phyloP scores from a whole-genome alignment of 805 yeast species.

The Lipomyces anomalus region DNA sequence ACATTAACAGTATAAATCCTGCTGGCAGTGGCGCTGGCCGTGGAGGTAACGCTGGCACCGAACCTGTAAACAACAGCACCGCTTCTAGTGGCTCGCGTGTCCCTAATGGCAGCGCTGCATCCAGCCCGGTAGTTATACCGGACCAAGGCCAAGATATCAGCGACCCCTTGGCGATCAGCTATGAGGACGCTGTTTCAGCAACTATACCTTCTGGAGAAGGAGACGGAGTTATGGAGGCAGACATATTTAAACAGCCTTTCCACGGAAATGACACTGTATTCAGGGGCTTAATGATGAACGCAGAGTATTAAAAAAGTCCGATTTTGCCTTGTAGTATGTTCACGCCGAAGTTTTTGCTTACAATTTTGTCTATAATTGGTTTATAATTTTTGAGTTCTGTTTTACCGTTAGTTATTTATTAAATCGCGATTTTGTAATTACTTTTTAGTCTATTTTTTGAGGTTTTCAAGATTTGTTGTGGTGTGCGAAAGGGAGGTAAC shows the following conservation, averaged over 20 bases:
- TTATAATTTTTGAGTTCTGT: no score
- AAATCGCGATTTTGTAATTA: no score
- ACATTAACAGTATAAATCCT: background rate
- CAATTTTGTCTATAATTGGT: no score
- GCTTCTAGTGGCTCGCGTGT: background rate
- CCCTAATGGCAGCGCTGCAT: background rate
- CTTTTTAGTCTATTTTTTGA: no score
- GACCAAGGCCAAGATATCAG: background rate
- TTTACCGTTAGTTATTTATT: no score
- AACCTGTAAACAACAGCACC: slow-evolving; percentile 13
- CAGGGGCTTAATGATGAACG: slow-evolving; percentile 24
- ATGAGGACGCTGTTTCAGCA: background rate
- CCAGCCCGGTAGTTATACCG: slow-evolving; percentile 2
- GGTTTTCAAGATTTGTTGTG: no score
- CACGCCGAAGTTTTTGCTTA: no score
- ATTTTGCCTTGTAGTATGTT: no score
- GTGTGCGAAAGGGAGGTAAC: no score
- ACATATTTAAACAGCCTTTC: background rate
- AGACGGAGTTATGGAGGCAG: slow-evolving; percentile 2
- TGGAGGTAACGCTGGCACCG: slow-evolving; percentile 4
- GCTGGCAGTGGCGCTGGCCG: background rate
- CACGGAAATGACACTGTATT: slow-evolving; percentile 19
- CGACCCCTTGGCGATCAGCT: slow-evolving; percentile 2
- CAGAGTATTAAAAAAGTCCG: slow-evolving; percentile 20
- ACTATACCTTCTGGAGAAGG: slow-evolving; percentile 1